Evolutionary conservation across 1,284 basidiomycete genomes (phyloP).

Genomic region (Naganishia cerealis): DNA sequence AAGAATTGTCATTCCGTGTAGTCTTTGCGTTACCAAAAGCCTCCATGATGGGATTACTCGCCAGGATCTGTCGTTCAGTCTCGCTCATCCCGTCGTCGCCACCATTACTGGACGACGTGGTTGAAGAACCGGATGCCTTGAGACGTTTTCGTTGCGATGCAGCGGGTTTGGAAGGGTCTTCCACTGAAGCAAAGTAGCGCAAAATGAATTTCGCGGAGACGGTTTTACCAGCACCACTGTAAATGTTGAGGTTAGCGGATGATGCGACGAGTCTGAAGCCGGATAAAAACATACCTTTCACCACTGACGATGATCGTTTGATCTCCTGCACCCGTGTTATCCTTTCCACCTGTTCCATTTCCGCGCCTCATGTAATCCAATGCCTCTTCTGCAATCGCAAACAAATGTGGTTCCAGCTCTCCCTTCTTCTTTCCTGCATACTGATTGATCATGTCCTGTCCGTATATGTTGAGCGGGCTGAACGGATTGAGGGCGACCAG

Average conservation of each 20-base stretch:
- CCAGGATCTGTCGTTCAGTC: conserved; percentile 93
- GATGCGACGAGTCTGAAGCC: conserved; percentile 26
- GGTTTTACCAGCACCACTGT: conserved; percentile 96
- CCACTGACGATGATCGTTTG: conserved; percentile 99
- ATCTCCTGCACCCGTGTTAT: conserved; percentile 66
- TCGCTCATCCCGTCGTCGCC: conserved; percentile 69
- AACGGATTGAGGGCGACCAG: conserved; percentile 98
- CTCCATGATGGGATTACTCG: conserved; percentile 98
- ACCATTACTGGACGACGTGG: conserved; percentile 17
- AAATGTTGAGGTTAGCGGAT: conserved; percentile 1
- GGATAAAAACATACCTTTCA: conserved; percentile 69
- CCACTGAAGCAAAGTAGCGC: conserved; percentile 97
- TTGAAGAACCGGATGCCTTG: conserved; percentile 27
- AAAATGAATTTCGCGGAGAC: conserved; percentile 99
- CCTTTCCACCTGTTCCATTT: conserved; percentile 61
- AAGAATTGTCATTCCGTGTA: conserved; percentile 97
- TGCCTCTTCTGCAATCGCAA: conserved; percentile 98
- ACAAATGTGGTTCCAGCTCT: conserved; percentile 91
- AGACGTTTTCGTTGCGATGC: conserved; percentile 37
- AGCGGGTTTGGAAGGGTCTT: conserved; percentile 64
- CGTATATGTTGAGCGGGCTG: conserved; percentile 87
- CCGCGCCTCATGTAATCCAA: conserved; percentile 83
- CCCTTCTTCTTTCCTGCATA: conserved; percentile 90
- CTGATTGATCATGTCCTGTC: conserved; percentile 93
- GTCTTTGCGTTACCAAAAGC: conserved; percentile 99